phyloP scores from a whole-genome alignment of 1,284 basidiomycete species.

The Ustilago xerochloae region DNA sequence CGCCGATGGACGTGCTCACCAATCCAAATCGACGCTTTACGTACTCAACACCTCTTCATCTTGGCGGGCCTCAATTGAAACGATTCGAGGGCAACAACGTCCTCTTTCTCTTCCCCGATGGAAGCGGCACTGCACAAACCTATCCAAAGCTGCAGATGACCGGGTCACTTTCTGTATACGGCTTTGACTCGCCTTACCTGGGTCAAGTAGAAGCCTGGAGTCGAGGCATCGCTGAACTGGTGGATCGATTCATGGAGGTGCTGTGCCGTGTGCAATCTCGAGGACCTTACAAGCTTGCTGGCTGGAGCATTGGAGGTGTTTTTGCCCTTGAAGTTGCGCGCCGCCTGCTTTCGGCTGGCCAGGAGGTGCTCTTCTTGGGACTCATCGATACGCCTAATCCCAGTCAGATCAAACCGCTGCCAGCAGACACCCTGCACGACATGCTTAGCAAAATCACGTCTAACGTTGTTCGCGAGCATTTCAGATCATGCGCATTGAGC shows the following conservation, averaged over 20 bases:
- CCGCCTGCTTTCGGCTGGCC: conserved; percentile 27
- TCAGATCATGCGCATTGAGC: conserved; percentile 38
- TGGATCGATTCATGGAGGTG: conserved; percentile 36
- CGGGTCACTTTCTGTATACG: conserved; percentile 26
- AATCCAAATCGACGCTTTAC: conserved; percentile 16
- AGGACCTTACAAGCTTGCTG: conserved; percentile 37
- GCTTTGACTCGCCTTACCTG: conserved; percentile 47
- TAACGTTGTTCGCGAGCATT: conserved; percentile 38
- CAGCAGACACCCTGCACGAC: conserved; percentile 28
- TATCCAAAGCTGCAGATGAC: conserved; percentile 11
- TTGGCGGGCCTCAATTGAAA: conserved; percentile 21
- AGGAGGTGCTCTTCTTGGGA: conserved; percentile 25
- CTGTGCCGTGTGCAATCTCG: conserved; percentile 19
- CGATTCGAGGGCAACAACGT: conserved; percentile 16
- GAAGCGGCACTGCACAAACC: conserved; percentile 28
- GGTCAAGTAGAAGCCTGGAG: conserved; percentile 34
- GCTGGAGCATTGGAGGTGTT: conserved; percentile 53
- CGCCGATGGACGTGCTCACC: conserved; percentile 33
- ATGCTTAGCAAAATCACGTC: conserved; percentile 31
- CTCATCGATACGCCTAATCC: conserved; percentile 44
- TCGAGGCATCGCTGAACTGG: conserved; percentile 39
- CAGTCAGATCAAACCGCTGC: conserved; percentile 30
- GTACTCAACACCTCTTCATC: conserved; percentile 20
- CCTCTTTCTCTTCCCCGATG: conserved; percentile 45
- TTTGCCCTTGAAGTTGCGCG: conserved; percentile 40